A percentile compares a stretch with the other conserved stretches of the same genome.
Evolutionary conservation across 1,284 basidiomycete species (phyloP).

Genomic region (Gomphus bonarii): DNA sequence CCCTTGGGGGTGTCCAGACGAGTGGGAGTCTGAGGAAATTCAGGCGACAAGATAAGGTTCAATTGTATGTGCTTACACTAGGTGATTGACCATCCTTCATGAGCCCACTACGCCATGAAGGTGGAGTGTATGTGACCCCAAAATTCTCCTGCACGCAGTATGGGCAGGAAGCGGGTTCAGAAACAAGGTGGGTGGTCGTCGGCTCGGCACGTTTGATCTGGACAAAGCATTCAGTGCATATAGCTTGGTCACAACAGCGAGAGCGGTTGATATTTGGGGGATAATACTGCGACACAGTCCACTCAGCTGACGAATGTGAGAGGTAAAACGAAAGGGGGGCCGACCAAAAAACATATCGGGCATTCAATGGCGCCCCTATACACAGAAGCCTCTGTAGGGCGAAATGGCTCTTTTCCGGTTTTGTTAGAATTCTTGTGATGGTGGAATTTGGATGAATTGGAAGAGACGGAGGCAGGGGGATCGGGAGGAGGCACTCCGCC

Average conservation of each 20-base stretch:
- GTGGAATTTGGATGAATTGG: slow-evolving; percentile 24
- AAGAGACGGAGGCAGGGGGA: slow-evolving; percentile 12
- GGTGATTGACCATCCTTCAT: slow-evolving; percentile 44
- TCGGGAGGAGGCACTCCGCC: slow-evolving; percentile 29
- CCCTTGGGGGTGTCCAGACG: slow-evolving; percentile 41
- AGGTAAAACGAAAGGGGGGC: slow-evolving; percentile 25
- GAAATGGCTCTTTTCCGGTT: slow-evolving; percentile 41
- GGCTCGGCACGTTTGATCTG: slow-evolving; percentile 97
- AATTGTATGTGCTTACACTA: slow-evolving; percentile 33
- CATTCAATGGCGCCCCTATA: slow-evolving; percentile 90
- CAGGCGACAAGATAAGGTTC: not conserved
- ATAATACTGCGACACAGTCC: slow-evolving; percentile 58
- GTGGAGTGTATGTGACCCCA: slow-evolving; percentile 84
- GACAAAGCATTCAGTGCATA: slow-evolving; percentile 99
- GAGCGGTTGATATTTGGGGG: slow-evolving; percentile 94
- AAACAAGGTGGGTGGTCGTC: slow-evolving; percentile 83
- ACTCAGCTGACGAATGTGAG: slow-evolving; percentile 5
- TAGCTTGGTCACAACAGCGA: slow-evolving; percentile 94
- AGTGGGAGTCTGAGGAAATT: slow-evolving; percentile 17
- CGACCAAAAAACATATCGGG: slow-evolving; percentile 97
- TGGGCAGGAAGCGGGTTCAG: slow-evolving; percentile 91
- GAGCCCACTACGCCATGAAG: slow-evolving; percentile 67
- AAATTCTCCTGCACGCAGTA: slow-evolving; percentile 97
- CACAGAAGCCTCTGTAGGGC: slow-evolving; percentile 61
- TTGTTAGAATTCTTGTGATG: slow-evolving; percentile 36